Evolutionary conservation across 2,329 filamentous ascomycete genomes (phyloP).

Genomic region (Claviceps digitariae): DNA sequence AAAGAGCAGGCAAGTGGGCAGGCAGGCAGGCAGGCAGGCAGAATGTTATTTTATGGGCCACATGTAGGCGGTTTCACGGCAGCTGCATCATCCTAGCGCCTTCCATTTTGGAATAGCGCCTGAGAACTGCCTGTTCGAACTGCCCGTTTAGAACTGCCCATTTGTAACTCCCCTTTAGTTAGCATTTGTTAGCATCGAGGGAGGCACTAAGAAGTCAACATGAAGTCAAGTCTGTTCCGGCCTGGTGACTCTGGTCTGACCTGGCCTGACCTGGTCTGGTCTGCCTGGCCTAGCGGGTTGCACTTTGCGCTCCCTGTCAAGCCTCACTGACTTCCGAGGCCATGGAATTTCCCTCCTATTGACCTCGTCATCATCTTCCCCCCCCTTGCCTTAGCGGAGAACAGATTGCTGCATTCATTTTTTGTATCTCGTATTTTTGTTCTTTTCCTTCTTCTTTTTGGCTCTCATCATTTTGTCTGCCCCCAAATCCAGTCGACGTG

Average conservation of each 20-base stretch:
- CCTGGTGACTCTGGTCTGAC: no score
- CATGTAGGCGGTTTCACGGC: not conserved
- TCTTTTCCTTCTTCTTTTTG: not conserved
- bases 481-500: not conserved
- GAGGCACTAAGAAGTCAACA: no score
- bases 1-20: no score
- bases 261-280: not conserved
- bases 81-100: not conserved
- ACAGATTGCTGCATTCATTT: not conserved
- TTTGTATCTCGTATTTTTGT: not conserved
- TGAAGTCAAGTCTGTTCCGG: no score
- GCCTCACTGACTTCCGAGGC: not conserved
- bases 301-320: not conserved
- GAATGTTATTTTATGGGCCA: no score
- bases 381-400: not conserved
- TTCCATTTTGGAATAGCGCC: no score
- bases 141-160: no score
- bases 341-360: not conserved
- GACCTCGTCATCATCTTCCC: not conserved
- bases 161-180: no score
- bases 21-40: not conserved
- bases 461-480: not conserved
- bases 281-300: not conserved
- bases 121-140: not conserved
- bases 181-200: no score